Evolutionary conservation across 148 eudicot genomes (phyloP).

Genomic region (Vaccinium vitisidaea): DNA sequence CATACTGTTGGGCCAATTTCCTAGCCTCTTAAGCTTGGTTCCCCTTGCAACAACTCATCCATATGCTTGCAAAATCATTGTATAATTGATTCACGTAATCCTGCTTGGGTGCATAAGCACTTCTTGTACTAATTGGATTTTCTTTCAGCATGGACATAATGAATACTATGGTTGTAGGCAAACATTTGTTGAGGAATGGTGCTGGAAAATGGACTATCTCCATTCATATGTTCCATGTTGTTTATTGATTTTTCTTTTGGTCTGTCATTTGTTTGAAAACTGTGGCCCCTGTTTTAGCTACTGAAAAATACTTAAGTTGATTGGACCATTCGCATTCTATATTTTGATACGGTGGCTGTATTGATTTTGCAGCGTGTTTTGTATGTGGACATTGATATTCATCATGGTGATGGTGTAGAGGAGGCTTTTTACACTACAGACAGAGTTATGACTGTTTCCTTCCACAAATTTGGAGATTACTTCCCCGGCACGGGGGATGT

Average conservation of each 20-base stretch:
- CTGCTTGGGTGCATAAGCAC: not conserved
- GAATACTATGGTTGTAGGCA: not conserved
- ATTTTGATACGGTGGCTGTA: not conserved
- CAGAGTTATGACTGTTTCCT: conserved; percentile 73
- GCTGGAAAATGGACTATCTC: not conserved
- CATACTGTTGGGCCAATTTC: not conserved
- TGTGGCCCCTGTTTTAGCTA: not conserved
- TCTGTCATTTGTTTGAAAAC: not conserved
- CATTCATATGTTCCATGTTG: not conserved
- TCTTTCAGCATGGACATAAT: not conserved
- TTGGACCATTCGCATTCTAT: not conserved
- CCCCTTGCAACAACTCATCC: not conserved
- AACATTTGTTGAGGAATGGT: not conserved
- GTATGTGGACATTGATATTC: conserved; percentile 71
- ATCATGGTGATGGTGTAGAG: conserved; percentile 73
- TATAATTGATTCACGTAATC: not conserved
- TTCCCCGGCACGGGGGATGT: conserved; percentile 71
- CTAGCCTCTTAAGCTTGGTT: not conserved
- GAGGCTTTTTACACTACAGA: conserved; percentile 78
- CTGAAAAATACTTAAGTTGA: not conserved
- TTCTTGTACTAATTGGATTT: not conserved
- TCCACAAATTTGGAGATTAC: conserved; percentile 70
- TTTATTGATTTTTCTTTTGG: not conserved
- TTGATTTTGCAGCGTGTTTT: conserved; percentile 54
- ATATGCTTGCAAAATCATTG: not conserved